Evolutionary conservation across 352 stramenopile species (phyloP).

Genomic region (Pythium monospermum): DNA sequence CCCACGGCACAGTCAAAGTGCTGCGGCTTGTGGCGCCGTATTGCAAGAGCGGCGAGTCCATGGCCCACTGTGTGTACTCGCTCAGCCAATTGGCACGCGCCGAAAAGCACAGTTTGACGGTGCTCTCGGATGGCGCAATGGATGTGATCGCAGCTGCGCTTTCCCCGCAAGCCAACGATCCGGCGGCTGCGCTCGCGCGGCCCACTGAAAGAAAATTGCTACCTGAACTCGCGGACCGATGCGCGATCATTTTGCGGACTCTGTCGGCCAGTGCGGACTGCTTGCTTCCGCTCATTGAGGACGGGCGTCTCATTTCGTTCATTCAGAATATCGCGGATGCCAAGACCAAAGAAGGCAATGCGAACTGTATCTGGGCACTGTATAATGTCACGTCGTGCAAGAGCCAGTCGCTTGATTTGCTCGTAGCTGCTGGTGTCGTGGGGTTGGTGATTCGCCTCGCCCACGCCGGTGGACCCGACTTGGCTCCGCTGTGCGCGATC

Average conservation of each 20-base stretch:
- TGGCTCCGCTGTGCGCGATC: conserved; percentile 63
- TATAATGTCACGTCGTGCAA: conserved; percentile 71
- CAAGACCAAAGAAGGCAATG: conserved; percentile 36
- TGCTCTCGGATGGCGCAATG: conserved; percentile 56
- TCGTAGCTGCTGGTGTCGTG: conserved; percentile 50
- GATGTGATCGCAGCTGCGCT: conserved; percentile 47
- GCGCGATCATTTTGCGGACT: conserved; percentile 61
- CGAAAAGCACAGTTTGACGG: conserved; percentile 31
- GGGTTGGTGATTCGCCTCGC: conserved; percentile 63
- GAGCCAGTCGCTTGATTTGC: conserved; percentile 34
- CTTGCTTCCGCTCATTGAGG: conserved; percentile 41
- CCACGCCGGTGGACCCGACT: conserved; percentile 37
- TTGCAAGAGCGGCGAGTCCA: conserved; percentile 18
- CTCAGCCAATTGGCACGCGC: conserved; percentile 61
- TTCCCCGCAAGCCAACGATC: conserved; percentile 9
- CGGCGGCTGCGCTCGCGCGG: conserved; percentile 13
- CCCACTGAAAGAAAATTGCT: neutral
- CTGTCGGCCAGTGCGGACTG: conserved; percentile 51
- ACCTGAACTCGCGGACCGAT: conserved; percentile 44
- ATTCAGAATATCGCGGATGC: conserved; percentile 32
- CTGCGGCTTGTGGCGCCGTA: conserved; percentile 41
- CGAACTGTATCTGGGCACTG: conserved; percentile 61
- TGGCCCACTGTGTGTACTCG: conserved; percentile 53
- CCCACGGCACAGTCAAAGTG: conserved; percentile 47
- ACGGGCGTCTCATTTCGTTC: conserved; percentile 50